Percentiles rank a stretch among this genome's conserved stretches.
Evolutionary conservation across 1,284 basidiomycete species (phyloP).

Genomic region (Boletellus dicymbophilus): DNA sequence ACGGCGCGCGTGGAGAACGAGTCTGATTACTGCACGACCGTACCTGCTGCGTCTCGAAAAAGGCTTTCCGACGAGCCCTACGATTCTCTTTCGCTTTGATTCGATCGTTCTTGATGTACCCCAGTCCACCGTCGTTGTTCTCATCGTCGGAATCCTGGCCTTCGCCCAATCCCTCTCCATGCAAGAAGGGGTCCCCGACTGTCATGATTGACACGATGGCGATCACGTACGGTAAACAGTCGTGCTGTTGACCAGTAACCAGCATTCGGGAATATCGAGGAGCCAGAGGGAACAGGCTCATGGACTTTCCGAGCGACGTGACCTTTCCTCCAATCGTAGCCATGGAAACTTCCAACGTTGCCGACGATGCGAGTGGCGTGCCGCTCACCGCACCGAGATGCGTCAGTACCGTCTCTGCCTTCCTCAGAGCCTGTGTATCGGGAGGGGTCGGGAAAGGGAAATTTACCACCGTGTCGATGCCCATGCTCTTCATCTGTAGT

Average conservation of each 20-base stretch:
- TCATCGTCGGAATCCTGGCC: constrained; percentile 51
- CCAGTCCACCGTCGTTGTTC: constrained; percentile 45
- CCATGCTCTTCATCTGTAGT: constrained; percentile 99
- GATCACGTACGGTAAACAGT: constrained; percentile 91
- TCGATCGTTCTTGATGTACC: constrained; percentile 59
- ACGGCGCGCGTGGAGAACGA: background rate
- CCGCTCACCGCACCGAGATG: constrained; percentile 83
- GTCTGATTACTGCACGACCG: too few relatives aligned
- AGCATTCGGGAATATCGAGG: constrained; percentile 96
- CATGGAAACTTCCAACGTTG: constrained; percentile 14
- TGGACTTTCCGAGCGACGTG: constrained; percentile 86
- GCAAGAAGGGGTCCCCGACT: constrained; percentile 95
- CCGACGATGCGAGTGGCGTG: constrained; percentile 33
- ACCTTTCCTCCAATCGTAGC: constrained; percentile 60
- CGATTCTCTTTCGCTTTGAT: constrained; percentile 69
- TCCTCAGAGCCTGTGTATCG: constrained; percentile 74
- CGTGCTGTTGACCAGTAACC: constrained; percentile 89
- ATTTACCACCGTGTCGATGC: constrained; percentile 94
- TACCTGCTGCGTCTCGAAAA: constrained; percentile 81
- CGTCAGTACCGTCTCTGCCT: constrained; percentile 82
- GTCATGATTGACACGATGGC: constrained; percentile 91
- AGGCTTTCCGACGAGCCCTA: constrained; percentile 67
- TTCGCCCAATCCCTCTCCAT: constrained; percentile 67
- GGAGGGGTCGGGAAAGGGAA: constrained; percentile 99
- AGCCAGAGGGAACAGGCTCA: constrained; percentile 93